Percentiles rank a stretch among this genome's conserved stretches.
phyloP scores from a whole-genome alignment of 805 yeast species.

The Saccharomyces mikatae region DNA sequence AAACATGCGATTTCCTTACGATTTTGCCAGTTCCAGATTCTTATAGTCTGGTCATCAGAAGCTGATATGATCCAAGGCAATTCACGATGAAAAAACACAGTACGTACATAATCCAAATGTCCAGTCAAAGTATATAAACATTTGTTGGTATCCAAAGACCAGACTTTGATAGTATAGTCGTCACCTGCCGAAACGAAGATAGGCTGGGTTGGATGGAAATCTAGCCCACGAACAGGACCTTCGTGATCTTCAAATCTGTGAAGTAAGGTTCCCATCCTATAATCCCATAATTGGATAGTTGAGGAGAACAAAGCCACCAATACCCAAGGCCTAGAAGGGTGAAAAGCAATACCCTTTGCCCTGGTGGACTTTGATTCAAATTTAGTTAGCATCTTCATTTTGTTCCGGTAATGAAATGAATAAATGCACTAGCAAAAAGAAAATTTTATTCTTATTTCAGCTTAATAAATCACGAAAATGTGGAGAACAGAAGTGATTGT shows the following conservation, averaged over 20 bases:
- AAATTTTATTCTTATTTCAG: neutral
- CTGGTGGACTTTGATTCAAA: slow-evolving; percentile 96
- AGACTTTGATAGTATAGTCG: slow-evolving; percentile 88
- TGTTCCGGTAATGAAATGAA: slow-evolving; percentile 16
- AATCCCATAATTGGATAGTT: slow-evolving; percentile 99
- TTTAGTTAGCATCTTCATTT: slow-evolving; percentile 81
- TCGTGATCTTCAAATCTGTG: slow-evolving; percentile 97
- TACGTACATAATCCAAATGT: slow-evolving; percentile 90
- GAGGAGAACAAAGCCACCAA: slow-evolving; percentile 90
- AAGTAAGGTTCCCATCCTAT: slow-evolving; percentile 95
- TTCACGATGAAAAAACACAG: slow-evolving; percentile 89
- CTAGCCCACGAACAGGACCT: slow-evolving; percentile 94
- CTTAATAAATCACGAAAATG: neutral
- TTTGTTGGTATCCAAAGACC: slow-evolving; percentile 89
- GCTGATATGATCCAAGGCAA: slow-evolving; percentile 95
- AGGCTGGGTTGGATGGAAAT: slow-evolving; percentile 97
- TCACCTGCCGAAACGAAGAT: slow-evolving; percentile 96
- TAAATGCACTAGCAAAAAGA: neutral
- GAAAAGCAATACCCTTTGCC: slow-evolving; percentile 96
- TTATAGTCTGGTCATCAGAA: slow-evolving; percentile 95
- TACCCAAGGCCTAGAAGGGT: slow-evolving; percentile 90
- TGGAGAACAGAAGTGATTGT: neutral
- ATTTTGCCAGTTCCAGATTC: slow-evolving; percentile 99
- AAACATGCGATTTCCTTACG: slow-evolving; percentile 93
- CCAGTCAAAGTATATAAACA: slow-evolving; percentile 88